Evolutionary conservation across 2,329 filamentous ascomycete genomes (phyloP).

Genomic region (Stromatinia cepivora): DNA sequence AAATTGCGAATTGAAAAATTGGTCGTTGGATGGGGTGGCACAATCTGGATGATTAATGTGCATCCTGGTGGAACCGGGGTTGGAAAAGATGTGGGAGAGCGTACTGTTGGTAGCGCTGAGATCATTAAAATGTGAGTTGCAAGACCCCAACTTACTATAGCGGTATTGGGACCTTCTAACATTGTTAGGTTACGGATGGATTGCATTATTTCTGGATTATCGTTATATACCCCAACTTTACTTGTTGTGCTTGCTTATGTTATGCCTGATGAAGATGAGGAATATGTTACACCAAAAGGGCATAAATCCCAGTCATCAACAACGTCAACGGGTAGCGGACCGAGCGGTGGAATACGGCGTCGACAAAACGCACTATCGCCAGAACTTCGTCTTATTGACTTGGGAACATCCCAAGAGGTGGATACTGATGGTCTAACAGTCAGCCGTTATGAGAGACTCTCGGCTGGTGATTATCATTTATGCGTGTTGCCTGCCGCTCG

Average conservation of each 20-base stretch:
- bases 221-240: conserved; percentile 89
- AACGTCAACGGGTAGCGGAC: conserved; percentile 55
- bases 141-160: neutral
- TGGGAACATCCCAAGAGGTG: conserved; percentile 77
- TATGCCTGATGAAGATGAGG: conserved; percentile 57
- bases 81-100: conserved; percentile 68
- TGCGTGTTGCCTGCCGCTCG: conserved; percentile 77
- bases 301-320: conserved; percentile 45
- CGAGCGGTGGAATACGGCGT: conserved; percentile 65
- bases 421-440: conserved; percentile 85
- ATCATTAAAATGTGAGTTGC: conserved; percentile 83
- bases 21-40: conserved; percentile 92
- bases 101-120: conserved; percentile 76
- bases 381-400: conserved; percentile 87
- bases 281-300: conserved; percentile 42
- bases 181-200: conserved; percentile 78
- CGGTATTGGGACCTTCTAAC: conserved; percentile 35
- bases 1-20: conserved; percentile 69
- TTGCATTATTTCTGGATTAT: conserved; percentile 96
- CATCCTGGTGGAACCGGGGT: conserved; percentile 70
- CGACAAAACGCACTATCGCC: conserved; percentile 80
- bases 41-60: conserved; percentile 93
- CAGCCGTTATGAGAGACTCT: conserved; percentile 81
- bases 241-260: conserved; percentile 91
- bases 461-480: conserved; percentile 89